Base-by-base conservation (phyloP, 306 rosid species). In the Crataegus laevigata region DNA sequence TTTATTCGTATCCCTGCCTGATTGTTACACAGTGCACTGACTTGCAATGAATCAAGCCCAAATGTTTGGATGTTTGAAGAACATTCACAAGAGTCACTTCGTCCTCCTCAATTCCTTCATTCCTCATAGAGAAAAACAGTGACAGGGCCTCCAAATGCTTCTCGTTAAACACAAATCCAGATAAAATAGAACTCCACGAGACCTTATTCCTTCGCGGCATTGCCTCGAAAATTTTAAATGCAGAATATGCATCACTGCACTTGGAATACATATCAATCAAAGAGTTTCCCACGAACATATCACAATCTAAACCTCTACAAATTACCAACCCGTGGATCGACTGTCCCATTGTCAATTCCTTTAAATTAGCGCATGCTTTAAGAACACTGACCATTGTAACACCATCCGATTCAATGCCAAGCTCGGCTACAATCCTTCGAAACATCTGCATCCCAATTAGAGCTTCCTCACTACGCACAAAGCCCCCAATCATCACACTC, bases 181-280 rank as follows among this genome's bases (percentile, higher is more conserved):
- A 74, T 15, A 82, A 45, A 24, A 84, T 74, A 43, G 80, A 79
- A 71, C 82, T 87, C 90, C 88, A 84, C 0, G 88, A 82, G 60
- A 87, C 83, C 55, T 28, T 84, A 67, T 84, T 87, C 57, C 79
- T 84, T 28, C 15, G 60, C 8, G 63, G 79, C 75, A 79, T 82
- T 69, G 73, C 85, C 22, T 74, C 55, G 68, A 87, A 84, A 58
- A 67, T 42, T 59, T 71, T 47, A 19, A 71, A 55, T 2, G 90
- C 85, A 43, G 86, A 79, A 71, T 77, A 71, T 11, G 62, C 79
- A 65, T 82, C 80, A 4, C 8, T 17, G 40, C 85, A 74, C 73
- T 82, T 82, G 36, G 90, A 78, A 80, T 87, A 84, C 85, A 82
- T 77, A 70, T 87, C 85, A 55, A 87, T 80, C n/a, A 84, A 64